Conservation (phyloP, 2,329 filamentous ascomycete species). For the Intubia oerlemansii region DNA sequence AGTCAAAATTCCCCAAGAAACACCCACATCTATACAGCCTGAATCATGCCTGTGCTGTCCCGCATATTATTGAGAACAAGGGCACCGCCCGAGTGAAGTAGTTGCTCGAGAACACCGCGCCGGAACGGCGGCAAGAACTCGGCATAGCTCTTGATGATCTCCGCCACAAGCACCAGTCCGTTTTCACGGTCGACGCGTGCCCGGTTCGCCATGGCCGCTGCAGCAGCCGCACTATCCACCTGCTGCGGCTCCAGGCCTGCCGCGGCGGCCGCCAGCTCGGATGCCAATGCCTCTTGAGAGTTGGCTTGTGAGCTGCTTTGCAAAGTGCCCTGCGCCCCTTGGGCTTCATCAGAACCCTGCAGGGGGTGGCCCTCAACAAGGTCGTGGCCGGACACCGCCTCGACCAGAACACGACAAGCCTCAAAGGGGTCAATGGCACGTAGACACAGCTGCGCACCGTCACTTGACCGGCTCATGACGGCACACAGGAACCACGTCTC, state of each 20-base stretch:
- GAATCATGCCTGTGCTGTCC: neutral
- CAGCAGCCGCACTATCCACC: too few relatives aligned
- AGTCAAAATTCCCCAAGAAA: too few relatives aligned
- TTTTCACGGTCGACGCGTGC: conserved; percentile 36
- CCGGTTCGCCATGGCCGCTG: conserved; percentile 21
- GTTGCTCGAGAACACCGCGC: conserved; percentile 20
- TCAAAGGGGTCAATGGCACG: conserved; percentile 20
- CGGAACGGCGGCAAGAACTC: conserved; percentile 19
- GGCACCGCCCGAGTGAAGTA: conserved; percentile 28
- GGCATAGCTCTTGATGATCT: conserved; percentile 25
- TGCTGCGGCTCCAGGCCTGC: conserved; percentile 25
- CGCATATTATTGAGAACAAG: conserved; percentile 16
- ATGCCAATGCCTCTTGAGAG: too few relatives aligned
- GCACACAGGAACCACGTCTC: conserved; percentile 42
- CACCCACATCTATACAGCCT: neutral
- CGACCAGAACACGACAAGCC: conserved; percentile 21
- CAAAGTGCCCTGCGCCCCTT: too few relatives aligned
- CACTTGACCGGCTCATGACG: conserved; percentile 29
- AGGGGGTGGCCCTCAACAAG: conserved; percentile 9
- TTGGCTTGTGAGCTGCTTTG: too few relatives aligned
- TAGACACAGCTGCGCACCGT: conserved; percentile 25
- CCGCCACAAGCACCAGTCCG: conserved; percentile 33
- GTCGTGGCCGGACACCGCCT: conserved; percentile 26
- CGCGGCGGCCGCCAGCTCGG: conserved; percentile 10
- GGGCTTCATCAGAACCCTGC: too few relatives aligned